phyloP scores from a whole-genome alignment of 106 monocot genomes.

The Allium cepa region DNA sequence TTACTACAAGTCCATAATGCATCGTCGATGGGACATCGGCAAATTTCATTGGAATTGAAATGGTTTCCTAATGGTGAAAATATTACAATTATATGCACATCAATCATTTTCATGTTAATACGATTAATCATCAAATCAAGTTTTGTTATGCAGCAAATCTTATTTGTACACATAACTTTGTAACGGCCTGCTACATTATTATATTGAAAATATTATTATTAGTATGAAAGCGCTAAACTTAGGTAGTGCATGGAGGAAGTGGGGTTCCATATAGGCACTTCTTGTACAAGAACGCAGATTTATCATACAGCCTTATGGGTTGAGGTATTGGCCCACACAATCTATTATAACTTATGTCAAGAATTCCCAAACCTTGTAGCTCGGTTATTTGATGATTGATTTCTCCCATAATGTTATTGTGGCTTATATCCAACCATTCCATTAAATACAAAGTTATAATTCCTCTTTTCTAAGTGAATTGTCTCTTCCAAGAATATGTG shows the following conservation, averaged over 20 bases:
- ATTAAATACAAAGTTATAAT: slow-evolving; percentile 39
- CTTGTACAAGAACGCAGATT: slow-evolving; percentile 30
- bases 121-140: no score
- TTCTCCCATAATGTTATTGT: slow-evolving; percentile 9
- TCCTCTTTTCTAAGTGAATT: slow-evolving; percentile 8
- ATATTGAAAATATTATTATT: no score
- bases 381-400: slow-evolving; percentile 11
- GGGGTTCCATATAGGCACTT: slow-evolving; percentile 51
- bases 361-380: slow-evolving; percentile 7
- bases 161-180: no score
- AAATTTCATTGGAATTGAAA: no score
- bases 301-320: slow-evolving; percentile 13
- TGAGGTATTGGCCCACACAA: slow-evolving; percentile 44
- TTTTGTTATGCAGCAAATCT: no score
- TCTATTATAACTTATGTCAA: slow-evolving; percentile 50
- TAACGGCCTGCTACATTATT: no score
- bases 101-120: no score
- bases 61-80: no score
- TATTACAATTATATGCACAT: no score
- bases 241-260: slow-evolving; percentile 7
- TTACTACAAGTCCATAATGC: no score
- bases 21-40: no score
- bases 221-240: no score
- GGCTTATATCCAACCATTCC: slow-evolving; percentile 11
- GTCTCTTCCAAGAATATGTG: slow-evolving; percentile 25